Conservation (phyloP, 2,329 filamentous ascomycete genomes). For the Myriosclerotinia curreyana region DNA sequence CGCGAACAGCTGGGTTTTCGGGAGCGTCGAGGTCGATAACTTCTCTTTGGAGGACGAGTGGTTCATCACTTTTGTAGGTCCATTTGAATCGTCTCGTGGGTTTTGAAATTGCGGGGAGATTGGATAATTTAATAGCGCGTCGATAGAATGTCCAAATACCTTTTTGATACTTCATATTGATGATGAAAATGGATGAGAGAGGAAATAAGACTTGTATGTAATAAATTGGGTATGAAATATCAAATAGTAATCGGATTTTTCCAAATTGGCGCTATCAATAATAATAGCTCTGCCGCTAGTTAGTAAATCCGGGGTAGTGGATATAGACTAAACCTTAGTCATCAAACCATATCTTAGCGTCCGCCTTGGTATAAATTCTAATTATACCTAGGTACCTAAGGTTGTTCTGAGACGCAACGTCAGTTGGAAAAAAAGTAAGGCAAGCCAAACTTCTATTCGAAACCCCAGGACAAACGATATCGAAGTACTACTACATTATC, state of each 20-base stretch:
- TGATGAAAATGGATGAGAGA: not conserved
- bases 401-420: too few relatives aligned
- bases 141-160: slow-evolving; percentile 25
- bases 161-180: slow-evolving; percentile 23
- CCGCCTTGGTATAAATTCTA: too few relatives aligned
- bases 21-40: slow-evolving; percentile 54
- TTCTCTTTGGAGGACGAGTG: slow-evolving; percentile 42
- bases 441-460: too few relatives aligned
- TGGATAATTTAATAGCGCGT: slow-evolving; percentile 8
- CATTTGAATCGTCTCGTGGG: slow-evolving; percentile 23
- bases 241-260: not conserved
- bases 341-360: not conserved
- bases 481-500: too few relatives aligned
- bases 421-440: too few relatives aligned
- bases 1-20: slow-evolving; percentile 43
- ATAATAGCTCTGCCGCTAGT: not conserved
- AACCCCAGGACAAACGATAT: too few relatives aligned
- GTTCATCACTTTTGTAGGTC: slow-evolving; percentile 22
- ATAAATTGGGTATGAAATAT: not conserved
- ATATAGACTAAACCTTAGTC: not conserved
- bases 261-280: not conserved
- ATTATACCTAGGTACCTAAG: too few relatives aligned
- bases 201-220: not conserved
- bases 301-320: slow-evolving; percentile 16
- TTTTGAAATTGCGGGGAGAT: slow-evolving; percentile 3